Conservation (phyloP, 2,329 filamentous ascomycete species). For the Penicillium sp. region DNA sequence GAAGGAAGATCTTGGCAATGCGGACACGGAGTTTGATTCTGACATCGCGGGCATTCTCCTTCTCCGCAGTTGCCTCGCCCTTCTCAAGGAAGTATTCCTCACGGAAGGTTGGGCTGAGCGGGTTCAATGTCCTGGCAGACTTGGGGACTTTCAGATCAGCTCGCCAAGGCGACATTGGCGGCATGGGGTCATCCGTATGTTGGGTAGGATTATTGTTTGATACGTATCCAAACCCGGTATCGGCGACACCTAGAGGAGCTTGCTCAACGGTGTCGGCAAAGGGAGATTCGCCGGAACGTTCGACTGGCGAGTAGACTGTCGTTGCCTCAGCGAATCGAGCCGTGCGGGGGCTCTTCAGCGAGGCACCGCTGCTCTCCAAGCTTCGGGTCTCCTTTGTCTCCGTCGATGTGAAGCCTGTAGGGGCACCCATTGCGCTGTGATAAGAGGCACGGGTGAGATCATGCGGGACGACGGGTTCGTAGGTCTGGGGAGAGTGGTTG, state of each 20-base stretch:
- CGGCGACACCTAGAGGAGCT: conserved; percentile 61
- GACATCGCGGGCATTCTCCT: conserved; percentile 81
- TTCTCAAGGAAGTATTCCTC: conserved; percentile 88
- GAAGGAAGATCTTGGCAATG: conserved; percentile 91
- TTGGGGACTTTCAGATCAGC: conserved; percentile 87
- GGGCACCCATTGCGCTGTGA: conserved; percentile 30
- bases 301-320: conserved; percentile 62
- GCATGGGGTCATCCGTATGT: conserved; percentile 55
- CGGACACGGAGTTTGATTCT: conserved; percentile 90
- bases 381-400: conserved; percentile 28
- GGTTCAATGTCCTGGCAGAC: conserved; percentile 73
- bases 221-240: conserved; percentile 93
- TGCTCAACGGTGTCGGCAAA: conserved; percentile 52
- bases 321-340: conserved; percentile 67
- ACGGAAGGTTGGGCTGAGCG: conserved; percentile 84
- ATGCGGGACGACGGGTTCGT: conserved; percentile 39
- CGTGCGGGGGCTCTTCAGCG: conserved; percentile 54
- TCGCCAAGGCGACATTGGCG: conserved; percentile 78
- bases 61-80: conserved; percentile 75
- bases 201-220: conserved; percentile 53
- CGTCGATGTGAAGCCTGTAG: conserved; percentile 8
- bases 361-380: conserved; percentile 35
- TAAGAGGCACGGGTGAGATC: conserved; percentile 38
- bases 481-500: conserved; percentile 30
- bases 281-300: conserved; percentile 47